Base-by-base conservation (phyloP, 2,329 filamentous ascomycete genomes). In the Neonectria punicea region DNA sequence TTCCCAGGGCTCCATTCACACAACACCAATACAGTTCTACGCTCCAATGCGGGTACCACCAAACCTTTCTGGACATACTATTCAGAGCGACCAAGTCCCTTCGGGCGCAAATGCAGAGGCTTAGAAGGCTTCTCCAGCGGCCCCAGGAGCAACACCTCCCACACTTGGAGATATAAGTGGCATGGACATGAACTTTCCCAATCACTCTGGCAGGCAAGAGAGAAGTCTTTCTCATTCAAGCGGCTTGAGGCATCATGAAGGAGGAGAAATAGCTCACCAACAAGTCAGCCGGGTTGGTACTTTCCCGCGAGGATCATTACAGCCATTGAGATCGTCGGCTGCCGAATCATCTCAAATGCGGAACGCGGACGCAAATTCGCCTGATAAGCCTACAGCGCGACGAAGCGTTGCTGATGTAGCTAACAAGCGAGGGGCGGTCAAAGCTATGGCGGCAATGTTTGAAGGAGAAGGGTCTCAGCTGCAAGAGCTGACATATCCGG, bases 401-500 rank as follows among this genome's bases (percentile, higher is more conserved):
- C 69, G 71, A 39, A 71, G 65, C 14, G 54, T 71, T 39, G 63
- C 68, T 2, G 68, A 67, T 8, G 65, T 65, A 1, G 61, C 71
- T 5, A 73, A 59, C 25, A 82, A 76, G 22, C 67, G 60, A 63
- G 72, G 73, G 20, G 74, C 77, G 3, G 85, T 86, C 13, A 84
- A 77, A 68, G 84, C 83, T 2, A 86, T 88, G 79, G 81, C 85
- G 4, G 85, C 85, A 39, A 80, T 82, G 71, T 87, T 87, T 72
- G 84, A 88, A 66, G 80, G 70, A 14, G 64, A 69, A 8, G 32
- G 39, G 18, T 20, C 39, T 43, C 39, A 39, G 44, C 50, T 60
- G 6, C 61, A 57, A 6, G 61, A 67, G 13, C 10, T 51, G 25
- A 61, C 64, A 4, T 56, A 62, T 7, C 18, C 43, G 18, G 44